These are phyloP conservation scores for Arxiozyma bovina DNA, from an alignment of 1,139 yeast genomes.

Conservation along the genomic window DNA sequence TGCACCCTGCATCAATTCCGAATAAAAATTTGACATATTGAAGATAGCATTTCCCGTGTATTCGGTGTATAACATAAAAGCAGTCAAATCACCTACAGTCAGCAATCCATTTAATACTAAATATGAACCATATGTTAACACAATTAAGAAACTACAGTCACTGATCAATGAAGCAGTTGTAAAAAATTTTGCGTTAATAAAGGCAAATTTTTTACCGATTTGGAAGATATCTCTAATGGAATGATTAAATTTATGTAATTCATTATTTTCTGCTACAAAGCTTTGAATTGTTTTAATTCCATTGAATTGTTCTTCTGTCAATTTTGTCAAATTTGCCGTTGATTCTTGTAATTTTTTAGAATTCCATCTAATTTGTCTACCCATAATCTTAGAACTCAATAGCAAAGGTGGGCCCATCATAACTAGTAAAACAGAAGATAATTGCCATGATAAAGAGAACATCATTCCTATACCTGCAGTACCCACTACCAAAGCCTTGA, in stretches of 20 bases:
- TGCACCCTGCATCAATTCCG: constrained; percentile 92
- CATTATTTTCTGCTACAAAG: constrained; percentile 75
- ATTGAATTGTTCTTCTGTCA: constrained; percentile 83
- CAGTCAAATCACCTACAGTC: constrained; percentile 82
- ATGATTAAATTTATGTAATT: constrained; percentile 50
- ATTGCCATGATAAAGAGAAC: constrained; percentile 74
- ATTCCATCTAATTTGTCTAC: constrained; percentile 65
- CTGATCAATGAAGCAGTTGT: constrained; percentile 77
- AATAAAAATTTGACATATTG: constrained; percentile 82
- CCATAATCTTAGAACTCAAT: constrained; percentile 67
- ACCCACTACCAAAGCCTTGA: constrained; percentile 71
- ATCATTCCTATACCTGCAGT: constrained; percentile 78
- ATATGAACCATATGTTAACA: constrained; percentile 72
- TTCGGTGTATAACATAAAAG: constrained; percentile 88
- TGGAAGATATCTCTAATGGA: constrained; percentile 67
- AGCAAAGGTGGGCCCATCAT: constrained; percentile 76
- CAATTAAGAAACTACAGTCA: constrained; percentile 65
- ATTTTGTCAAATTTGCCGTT: constrained; percentile 78
- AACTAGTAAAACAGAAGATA: constrained; percentile 60
- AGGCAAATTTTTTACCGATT: constrained; percentile 73
- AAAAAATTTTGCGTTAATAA: constrained; percentile 64
- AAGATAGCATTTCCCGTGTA: constrained; percentile 86
- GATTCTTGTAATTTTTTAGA: constrained; percentile 77
- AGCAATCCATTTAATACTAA: constrained; percentile 63
- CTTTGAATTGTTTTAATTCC: constrained; percentile 83